Evolutionary conservation across 176 grass and related monocot genomes (phyloP).

Genomic region (barley (Hordeum vulgare)): MorexV3_pseudomolecules_assembly NC_058521.1:587969228-587969727

Average conservation of each 20-base stretch:
- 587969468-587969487: too few relatives aligned
- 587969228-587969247: background rate
- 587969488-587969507: background rate
- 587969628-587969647: background rate
- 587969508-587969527: background rate
- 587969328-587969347: background rate
- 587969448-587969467: too few relatives aligned
- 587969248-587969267: constrained; percentile 9
- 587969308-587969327: background rate
- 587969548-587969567: background rate
- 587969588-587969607: background rate
- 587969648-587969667: background rate
- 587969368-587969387: background rate
- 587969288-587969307: background rate
- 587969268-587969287: constrained; percentile 3
- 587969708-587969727: background rate
- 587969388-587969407: background rate
- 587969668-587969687: background rate
- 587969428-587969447: background rate
- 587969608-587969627: constrained; percentile 4
- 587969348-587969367: background rate
- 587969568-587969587: background rate
- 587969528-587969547: background rate
- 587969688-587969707: too few relatives aligned
- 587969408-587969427: background rate